Percentiles rank a stretch among this genome's conserved stretches.
Evolutionary conservation across 208 protist genomes (phyloP).

Genomic region (Balamuthia mandrillaris): DNA sequence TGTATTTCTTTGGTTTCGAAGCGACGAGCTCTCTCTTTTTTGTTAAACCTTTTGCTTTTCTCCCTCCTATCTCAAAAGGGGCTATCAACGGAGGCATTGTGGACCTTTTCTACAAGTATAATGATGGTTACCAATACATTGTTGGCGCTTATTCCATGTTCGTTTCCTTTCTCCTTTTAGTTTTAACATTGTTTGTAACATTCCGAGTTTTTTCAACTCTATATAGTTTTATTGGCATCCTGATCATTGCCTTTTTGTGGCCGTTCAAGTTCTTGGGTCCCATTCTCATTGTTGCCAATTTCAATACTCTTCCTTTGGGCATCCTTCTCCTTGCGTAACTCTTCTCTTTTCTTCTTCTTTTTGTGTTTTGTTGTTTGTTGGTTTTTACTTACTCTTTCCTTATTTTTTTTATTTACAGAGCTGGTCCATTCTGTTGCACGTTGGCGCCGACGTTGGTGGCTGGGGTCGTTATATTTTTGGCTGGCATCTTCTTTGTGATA

Average conservation of each 20-base stretch:
- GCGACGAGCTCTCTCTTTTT: not conserved
- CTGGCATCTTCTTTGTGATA: constrained; percentile 10
- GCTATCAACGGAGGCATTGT: constrained; percentile 15
- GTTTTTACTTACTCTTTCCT: not conserved
- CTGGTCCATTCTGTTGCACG: not conserved
- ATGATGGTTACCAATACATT: not conserved
- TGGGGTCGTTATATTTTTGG: not conserved
- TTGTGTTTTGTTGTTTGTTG: not conserved
- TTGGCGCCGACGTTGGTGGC: not conserved
- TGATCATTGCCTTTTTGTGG: not conserved
- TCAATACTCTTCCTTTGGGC: not conserved
- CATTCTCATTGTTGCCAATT: constrained; percentile 17
- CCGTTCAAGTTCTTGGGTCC: not conserved
- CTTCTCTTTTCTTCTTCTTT: not conserved
- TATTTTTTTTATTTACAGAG: not conserved
- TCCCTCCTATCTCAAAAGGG: not conserved
- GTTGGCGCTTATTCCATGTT: not conserved
- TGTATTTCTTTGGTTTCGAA: not conserved
- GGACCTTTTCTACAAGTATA: constrained; percentile 1
- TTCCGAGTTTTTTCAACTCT: not conserved
- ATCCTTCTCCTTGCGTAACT: not conserved
- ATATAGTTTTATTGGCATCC: not conserved
- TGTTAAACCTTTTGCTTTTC: not conserved
- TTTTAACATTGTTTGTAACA: not conserved
- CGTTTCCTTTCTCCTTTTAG: too few species aligned